Conservation (phyloP, 2,329 filamentous ascomycete species). For the Xylariaceae sp. region DNA sequence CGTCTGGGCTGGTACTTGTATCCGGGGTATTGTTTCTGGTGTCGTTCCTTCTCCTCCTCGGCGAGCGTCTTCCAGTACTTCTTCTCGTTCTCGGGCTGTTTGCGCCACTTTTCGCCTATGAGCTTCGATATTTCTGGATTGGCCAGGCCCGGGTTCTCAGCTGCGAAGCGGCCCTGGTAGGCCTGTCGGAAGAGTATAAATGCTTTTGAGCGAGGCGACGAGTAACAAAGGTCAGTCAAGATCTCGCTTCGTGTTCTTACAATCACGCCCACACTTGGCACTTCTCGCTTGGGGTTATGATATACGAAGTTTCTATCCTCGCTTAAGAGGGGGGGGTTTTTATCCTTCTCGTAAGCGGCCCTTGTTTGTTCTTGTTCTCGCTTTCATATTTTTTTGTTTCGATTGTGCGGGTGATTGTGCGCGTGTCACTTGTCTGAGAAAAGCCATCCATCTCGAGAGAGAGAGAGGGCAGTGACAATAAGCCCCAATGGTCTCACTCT, state of each 20-base stretch:
- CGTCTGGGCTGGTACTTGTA: constrained; percentile 91
- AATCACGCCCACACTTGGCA: no score
- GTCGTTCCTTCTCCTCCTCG: constrained; percentile 86
- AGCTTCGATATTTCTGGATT: constrained; percentile 98
- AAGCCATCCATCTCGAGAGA: no score
- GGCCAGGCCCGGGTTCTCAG: constrained; percentile 78
- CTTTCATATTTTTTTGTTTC: constrained; percentile 14
- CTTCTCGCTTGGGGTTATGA: no score
- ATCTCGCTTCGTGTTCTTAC: constrained; percentile 7
- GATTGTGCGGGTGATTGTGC: constrained; percentile 7
- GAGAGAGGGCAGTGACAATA: constrained; percentile 18
- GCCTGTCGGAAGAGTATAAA: constrained; percentile 97
- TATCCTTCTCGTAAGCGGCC: constrained; percentile 6
- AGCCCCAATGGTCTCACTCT: constrained; percentile 21
- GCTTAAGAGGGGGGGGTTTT: constrained; percentile 2
- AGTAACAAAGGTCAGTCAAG: constrained; percentile 19
- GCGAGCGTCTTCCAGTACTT: constrained; percentile 83
- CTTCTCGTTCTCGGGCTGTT: constrained; percentile 68
- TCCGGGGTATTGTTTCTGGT: constrained; percentile 83
- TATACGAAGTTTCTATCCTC: no score
- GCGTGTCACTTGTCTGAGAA: constrained; percentile 6
- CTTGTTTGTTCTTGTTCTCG: constrained; percentile 1
- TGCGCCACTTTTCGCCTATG: constrained; percentile 87
- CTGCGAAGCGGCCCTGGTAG: constrained; percentile 76
- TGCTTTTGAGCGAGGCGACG: constrained; percentile 47